Evolutionary conservation across 345 rosid genomes (phyloP), one percentile per base, ranked within the genome.

Genomic region (Isatis tinctoria): DNA sequence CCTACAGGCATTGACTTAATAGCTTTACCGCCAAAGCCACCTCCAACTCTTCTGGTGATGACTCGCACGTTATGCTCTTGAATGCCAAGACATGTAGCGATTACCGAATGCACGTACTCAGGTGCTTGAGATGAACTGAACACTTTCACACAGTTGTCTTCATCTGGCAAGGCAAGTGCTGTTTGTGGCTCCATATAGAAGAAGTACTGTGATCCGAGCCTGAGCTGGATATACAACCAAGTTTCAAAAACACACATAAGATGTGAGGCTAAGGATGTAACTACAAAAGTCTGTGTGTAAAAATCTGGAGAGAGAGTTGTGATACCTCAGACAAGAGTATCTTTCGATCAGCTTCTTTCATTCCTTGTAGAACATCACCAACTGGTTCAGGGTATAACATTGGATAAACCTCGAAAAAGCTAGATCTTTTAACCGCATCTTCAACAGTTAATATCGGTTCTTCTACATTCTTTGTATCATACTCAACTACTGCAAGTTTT

Each of bases 1-100:
- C 97, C 85, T 56, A 95, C 97, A 53, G 90, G 87, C 78, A 88
- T 84, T 22, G 96, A 75, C 86, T 80, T 87, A 0, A 82, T 13
- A 65, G 92, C 90, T 82, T 95, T 95, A 61, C 99, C 99, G 39
- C 99, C 97, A 54, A 90, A 95, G 26, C 97, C 97, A 47, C 97
- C 97, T 17, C 99, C 97, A 65, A 90, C 90, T 78, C 97, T 84
- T 81, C 97, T 82, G 9, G 99, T 83, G 70, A 95, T 82, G 68
- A 92, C 93, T 52, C 97, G 90, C 3, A 95, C 87, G 41, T 85
- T 92, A 60, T 95, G 91, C 39, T 78, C 87, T 67, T 83, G 96
- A 68, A 95, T 63, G 18, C 93, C 97, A 59, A 95, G 90, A 79
- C 99, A 95, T 59, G 70, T 77, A 39, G 97, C 87, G 52, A 92